Evolutionary conservation across 257 asterid species (phyloP).

Genomic region (Cruciata laevipes): DNA sequence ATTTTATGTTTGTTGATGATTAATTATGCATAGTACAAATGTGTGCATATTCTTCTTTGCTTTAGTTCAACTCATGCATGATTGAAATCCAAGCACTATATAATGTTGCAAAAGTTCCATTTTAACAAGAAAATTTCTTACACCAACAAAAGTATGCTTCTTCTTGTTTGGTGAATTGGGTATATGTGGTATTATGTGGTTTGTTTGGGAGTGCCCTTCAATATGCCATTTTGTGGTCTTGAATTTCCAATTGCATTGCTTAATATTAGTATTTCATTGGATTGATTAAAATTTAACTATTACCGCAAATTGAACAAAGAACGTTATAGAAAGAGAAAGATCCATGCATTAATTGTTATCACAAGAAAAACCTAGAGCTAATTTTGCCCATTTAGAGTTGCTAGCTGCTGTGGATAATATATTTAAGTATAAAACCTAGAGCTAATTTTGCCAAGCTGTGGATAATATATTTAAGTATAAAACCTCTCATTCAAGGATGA

Average conservation of each 20-base stretch:
- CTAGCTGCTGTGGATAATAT: neutral
- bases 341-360: no score
- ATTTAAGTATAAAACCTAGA: neutral
- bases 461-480: neutral
- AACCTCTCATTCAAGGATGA: neutral
- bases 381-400: neutral
- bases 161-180: neutral
- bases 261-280: neutral
- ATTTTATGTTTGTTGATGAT: no score
- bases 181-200: neutral
- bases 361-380: neutral
- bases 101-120: conserved; percentile 2
- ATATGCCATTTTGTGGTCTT: neutral
- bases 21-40: neutral
- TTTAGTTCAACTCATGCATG: neutral
- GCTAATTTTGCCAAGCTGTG: neutral
- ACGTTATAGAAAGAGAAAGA: neutral
- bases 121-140: neutral
- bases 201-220: conserved; percentile 5
- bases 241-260: neutral
- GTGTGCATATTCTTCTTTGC: neutral
- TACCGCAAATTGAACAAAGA: neutral
- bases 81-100: neutral
- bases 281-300: neutral
- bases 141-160: neutral